These are phyloP conservation scores for Aspergillus sp. DNA, from an alignment of 2,329 filamentous ascomycete species.

Conservation along the genomic window DNA sequence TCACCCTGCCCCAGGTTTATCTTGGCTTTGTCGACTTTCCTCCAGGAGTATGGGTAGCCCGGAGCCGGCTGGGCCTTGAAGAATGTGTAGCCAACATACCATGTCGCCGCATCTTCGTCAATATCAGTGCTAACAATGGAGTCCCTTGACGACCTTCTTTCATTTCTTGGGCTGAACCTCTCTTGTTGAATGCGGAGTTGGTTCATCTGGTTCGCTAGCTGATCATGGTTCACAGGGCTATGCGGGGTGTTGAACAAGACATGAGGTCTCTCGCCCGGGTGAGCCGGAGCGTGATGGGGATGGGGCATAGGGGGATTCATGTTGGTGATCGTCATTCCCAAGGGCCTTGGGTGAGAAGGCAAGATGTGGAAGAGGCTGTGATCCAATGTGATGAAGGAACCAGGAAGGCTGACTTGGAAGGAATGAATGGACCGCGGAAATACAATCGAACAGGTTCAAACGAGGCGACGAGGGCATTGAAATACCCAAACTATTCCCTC, in stretches of 20 bases:
- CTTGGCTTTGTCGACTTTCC: slow-evolving; percentile 24
- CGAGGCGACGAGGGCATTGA: slow-evolving; percentile 1
- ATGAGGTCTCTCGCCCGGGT: slow-evolving; percentile 14
- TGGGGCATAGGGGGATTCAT: slow-evolving; percentile 19
- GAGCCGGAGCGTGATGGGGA: slow-evolving; percentile 15
- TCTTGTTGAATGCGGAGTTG: slow-evolving; percentile 18
- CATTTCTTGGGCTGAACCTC: slow-evolving; percentile 1
- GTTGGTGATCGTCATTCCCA: slow-evolving; percentile 19
- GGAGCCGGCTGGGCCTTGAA: slow-evolving; percentile 30
- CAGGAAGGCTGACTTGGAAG: background rate
- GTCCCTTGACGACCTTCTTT: slow-evolving; percentile 1
- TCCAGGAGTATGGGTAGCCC: slow-evolving; percentile 33
- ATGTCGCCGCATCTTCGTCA: slow-evolving; percentile 16
- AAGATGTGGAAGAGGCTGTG: background rate
- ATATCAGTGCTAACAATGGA: slow-evolving; percentile 7
- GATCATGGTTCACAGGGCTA: slow-evolving; percentile 7
- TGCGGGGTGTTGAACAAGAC: slow-evolving; percentile 12
- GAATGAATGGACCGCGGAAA: background rate
- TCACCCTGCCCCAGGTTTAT: slow-evolving; percentile 35
- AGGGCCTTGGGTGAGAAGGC: background rate
- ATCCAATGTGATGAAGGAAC: background rate
- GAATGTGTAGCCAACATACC: slow-evolving; percentile 37
- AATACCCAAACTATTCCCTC: slow-evolving; percentile 2
- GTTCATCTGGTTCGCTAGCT: slow-evolving; percentile 19
- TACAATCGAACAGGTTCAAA: background rate